These are phyloP conservation scores for Blastobotrys illinoisensis DNA, from an alignment of 1,139 yeast species.

Conservation along the genomic window DNA sequence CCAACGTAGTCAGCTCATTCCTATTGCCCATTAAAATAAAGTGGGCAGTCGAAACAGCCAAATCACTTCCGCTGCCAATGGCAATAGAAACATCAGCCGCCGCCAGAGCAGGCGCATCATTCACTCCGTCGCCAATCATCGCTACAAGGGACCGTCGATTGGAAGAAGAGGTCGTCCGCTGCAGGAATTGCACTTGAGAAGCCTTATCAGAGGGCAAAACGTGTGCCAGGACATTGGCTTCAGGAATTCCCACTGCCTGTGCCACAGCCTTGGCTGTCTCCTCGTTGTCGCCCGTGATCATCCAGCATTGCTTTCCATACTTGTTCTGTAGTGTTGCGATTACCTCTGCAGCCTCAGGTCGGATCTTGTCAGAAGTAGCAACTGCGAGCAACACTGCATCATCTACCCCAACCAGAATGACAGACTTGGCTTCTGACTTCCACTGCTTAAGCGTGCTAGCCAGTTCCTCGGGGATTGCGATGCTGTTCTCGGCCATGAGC, in stretches of 20 bases:
- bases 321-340: conserved; percentile 41
- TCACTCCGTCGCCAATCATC: conserved; percentile 93
- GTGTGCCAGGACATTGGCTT: conserved; percentile 57
- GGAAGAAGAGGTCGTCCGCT: conserved; percentile 27
- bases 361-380: conserved; percentile 60
- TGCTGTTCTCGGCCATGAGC: conserved; percentile 43
- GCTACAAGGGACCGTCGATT: conserved; percentile 35
- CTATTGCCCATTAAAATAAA: conserved; percentile 53
- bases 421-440: conserved; percentile 61
- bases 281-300: conserved; percentile 65
- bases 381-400: conserved; percentile 43
- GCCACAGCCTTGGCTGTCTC: conserved; percentile 68
- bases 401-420: conserved; percentile 50
- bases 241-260: conserved; percentile 50
- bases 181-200: conserved; percentile 50
- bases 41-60: conserved; percentile 90
- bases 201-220: conserved; percentile 74
- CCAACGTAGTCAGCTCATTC: conserved; percentile 42
- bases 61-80: conserved; percentile 86
- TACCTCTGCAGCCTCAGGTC: conserved; percentile 56
- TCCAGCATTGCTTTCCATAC: conserved; percentile 55
- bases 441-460: conserved; percentile 41
- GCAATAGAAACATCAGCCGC: conserved; percentile 89
- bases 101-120: conserved; percentile 91
- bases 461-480: conserved; percentile 29